These are phyloP conservation scores for Harringtonia aguacate DNA, from an alignment of 2,329 filamentous ascomycete species.

Conservation along the genomic window DNA sequence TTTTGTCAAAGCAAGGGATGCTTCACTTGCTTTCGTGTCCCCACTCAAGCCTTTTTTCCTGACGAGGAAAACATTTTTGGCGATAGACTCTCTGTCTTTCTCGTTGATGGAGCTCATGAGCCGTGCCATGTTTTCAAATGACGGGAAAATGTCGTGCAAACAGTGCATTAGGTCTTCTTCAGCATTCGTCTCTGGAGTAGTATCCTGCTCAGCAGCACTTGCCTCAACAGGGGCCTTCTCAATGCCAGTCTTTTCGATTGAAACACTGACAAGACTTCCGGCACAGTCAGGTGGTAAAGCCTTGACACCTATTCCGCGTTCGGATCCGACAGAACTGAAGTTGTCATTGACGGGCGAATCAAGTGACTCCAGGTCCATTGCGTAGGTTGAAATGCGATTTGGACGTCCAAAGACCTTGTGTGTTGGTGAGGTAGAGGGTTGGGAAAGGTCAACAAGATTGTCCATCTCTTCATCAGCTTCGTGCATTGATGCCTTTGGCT, in stretches of 20 bases:
- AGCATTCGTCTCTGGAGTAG: neutral
- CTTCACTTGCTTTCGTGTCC: no score
- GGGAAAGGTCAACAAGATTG: conserved; percentile 8
- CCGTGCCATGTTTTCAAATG: conserved; percentile 1
- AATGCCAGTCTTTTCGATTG: no score
- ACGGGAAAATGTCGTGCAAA: conserved; percentile 2
- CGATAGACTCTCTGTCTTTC: neutral
- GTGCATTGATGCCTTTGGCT: neutral
- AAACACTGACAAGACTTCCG: no score
- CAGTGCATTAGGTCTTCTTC: neutral
- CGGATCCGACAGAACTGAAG: neutral
- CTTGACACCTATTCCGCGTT: neutral
- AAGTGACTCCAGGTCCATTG: conserved; percentile 8
- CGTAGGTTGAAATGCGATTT: conserved; percentile 5
- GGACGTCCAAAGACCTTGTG: neutral
- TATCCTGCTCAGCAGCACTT: no score
- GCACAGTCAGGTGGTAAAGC: neutral
- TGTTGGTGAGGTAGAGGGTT: neutral
- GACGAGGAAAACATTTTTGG: neutral
- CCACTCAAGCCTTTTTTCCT: neutral
- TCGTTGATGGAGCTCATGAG: neutral
- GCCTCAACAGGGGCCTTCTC: neutral
- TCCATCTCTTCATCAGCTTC: neutral
- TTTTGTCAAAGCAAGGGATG: no score
- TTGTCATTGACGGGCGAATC: neutral